Percentiles rank a stretch among this genome's conserved stretches.
Evolutionary conservation across 148 eudicot species (phyloP).

Genomic region (Pharnaceum exiguum): DNA sequence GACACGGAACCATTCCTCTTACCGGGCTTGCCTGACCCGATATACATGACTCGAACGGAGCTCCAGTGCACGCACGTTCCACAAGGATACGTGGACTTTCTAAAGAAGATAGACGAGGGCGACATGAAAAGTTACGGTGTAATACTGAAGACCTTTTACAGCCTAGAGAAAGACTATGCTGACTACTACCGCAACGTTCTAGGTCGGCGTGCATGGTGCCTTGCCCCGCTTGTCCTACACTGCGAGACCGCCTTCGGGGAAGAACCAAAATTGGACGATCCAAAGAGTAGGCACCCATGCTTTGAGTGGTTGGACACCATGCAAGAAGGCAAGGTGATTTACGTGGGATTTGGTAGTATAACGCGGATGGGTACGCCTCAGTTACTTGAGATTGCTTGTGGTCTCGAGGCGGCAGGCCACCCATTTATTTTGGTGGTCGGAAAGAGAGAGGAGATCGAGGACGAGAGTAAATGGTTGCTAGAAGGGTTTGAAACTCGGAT

Average conservation of each 20-base stretch:
- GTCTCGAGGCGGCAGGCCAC: constrained; percentile 2
- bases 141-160: constrained; percentile 18
- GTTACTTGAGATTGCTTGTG: constrained; percentile 11
- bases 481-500: constrained; percentile 18
- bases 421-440: constrained; percentile 19
- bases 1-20: too few species aligned
- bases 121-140: constrained; percentile 4
- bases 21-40: too few species aligned
- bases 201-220: constrained; percentile 1
- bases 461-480: constrained; percentile 1
- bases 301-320: constrained; percentile 17
- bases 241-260: constrained; percentile 10
- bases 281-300: constrained; percentile 6
- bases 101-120: too few species aligned
- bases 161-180: constrained; percentile 16
- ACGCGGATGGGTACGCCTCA: not conserved
- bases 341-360: constrained; percentile 18
- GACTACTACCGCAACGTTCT: not conserved
- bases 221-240: too few species aligned
- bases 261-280: constrained; percentile 4
- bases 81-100: too few species aligned
- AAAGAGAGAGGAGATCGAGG: not conserved
- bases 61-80: too few species aligned
- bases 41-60: too few species aligned
- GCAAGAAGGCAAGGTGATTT: constrained; percentile 10